Evolutionary conservation across 768 basidiomycete species (phyloP), one percentile per base, ranked within the genome.

Genomic region (Termitomyces sp.): DNA sequence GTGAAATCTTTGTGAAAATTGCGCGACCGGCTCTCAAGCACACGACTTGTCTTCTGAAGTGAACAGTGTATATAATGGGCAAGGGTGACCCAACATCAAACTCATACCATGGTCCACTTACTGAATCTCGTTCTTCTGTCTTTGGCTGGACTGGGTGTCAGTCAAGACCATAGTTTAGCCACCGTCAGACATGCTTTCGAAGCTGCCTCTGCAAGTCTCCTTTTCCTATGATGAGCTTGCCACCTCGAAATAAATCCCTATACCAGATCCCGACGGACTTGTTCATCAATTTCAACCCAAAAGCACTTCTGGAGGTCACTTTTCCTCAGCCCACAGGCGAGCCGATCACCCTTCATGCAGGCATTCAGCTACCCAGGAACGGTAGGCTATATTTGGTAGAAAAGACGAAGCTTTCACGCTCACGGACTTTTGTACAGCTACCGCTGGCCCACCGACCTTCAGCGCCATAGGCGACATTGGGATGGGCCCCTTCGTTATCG

Each of bases 401-500:
- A 14, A 37, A 41, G 16, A 29, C 10, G n/a, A 41, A 19, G 12
- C 14, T 21, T 25, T 34, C 23, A 53, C 3, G 25, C 25, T 23
- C 35, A 17, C 44, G 31, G 3, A 3, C 35, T 17, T 32, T 19
- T 2, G n/a, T 47, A 19, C 54, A 78, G 77, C 66, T 7, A 77
- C 77, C 12, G 74, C 66, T 0, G 70, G 70, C 0, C 76, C 73
- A 3, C 75, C 75, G 4, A 63, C 62, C 2, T 77, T 74, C 64
- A 58, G 58, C 50, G 61, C 72, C 35, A 57, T 62, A 19, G 72
- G 70, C 8, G 49, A 63, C 12, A 54, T 53, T 12, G 57, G 61
- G 17, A 54, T 29, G 11, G 80, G 78, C 0, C 79, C 80, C 0
- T 82, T 78, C 62, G 77, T 82, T 16, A 62, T 82, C 11, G 75